A percentile compares a stretch with the other conserved stretches of the same genome.
Conservation (phyloP, 805 yeast species). For the Pichia membranifaciens region DNA sequence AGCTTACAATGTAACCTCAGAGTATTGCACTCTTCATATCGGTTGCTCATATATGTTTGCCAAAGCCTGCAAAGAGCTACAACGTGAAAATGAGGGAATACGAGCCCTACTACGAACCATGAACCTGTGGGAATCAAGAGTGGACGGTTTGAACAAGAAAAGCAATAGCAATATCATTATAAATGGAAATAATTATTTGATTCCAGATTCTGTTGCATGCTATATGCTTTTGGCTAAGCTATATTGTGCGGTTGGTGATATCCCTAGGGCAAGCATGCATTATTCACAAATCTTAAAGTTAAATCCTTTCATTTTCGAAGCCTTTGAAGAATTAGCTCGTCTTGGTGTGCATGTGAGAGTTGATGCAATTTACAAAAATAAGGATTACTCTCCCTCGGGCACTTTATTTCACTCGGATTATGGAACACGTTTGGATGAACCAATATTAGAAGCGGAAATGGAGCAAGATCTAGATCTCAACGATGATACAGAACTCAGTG, state of each 20-base stretch:
- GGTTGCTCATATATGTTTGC: constrained; percentile 79
- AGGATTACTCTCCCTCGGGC: constrained; percentile 1
- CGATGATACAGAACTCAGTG: constrained; percentile 11
- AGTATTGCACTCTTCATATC: constrained; percentile 42
- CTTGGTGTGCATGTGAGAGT: constrained; percentile 68
- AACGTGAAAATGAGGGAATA: constrained; percentile 57
- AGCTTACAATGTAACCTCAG: constrained; percentile 47
- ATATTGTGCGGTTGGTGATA: constrained; percentile 51
- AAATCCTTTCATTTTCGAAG: constrained; percentile 84
- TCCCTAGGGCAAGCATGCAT: constrained; percentile 57
- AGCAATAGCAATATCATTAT: not conserved
- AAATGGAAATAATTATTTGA: constrained; percentile 5
- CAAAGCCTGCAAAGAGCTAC: constrained; percentile 53
- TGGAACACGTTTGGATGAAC: constrained; percentile 4
- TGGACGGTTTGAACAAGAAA: not conserved
- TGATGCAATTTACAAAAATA: constrained; percentile 42
- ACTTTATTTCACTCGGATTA: not conserved
- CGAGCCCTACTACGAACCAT: constrained; percentile 38
- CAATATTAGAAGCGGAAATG: constrained; percentile 4
- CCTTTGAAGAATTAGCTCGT: constrained; percentile 67
- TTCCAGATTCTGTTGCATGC: constrained; percentile 69
- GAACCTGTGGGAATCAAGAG: constrained; percentile 31
- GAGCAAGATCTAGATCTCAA: constrained; percentile 8
- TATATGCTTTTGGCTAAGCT: constrained; percentile 67
- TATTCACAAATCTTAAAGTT: constrained; percentile 63